Evolutionary conservation across 2,329 filamentous ascomycete genomes (phyloP).

Genomic region (Intubia oerlemansii): DNA sequence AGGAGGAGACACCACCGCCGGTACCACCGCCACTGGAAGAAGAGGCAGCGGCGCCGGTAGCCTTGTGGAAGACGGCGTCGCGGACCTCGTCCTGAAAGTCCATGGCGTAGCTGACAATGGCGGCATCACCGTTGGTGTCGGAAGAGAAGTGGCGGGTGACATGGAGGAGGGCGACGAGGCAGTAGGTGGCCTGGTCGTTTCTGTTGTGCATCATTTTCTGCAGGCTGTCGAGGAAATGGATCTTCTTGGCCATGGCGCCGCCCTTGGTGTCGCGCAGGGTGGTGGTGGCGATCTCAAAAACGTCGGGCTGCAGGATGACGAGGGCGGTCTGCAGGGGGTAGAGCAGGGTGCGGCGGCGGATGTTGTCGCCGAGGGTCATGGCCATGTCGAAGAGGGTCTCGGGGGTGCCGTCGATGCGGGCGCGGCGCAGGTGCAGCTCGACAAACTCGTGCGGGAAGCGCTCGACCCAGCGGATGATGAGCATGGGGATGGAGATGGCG

Average conservation of each 20-base stretch:
- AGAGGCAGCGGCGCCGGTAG: constrained; percentile 18
- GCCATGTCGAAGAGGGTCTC: constrained; percentile 52
- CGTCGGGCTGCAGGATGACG: constrained; percentile 42
- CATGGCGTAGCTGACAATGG: constrained; percentile 41
- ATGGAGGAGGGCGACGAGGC: constrained; percentile 38
- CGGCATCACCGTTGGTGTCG: constrained; percentile 37
- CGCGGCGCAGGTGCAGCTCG: constrained; percentile 35
- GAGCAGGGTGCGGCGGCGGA: constrained; percentile 29
- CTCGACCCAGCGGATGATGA: constrained; percentile 45
- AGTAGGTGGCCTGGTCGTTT: constrained; percentile 46
- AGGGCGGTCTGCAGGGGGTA: constrained; percentile 42
- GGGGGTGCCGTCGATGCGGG: constrained; percentile 39
- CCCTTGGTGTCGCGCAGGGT: constrained; percentile 43
- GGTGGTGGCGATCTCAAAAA: constrained; percentile 49
- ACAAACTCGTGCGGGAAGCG: constrained; percentile 44
- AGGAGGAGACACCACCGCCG: too few species aligned
- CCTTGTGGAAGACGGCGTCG: constrained; percentile 40
- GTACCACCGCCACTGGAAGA: too few species aligned
- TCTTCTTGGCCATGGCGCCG: constrained; percentile 41
- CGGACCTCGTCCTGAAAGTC: constrained; percentile 49
- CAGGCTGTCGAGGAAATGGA: constrained; percentile 40
- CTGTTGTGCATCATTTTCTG: constrained; percentile 40
- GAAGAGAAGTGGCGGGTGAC: constrained; percentile 44
- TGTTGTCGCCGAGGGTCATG: constrained; percentile 36
- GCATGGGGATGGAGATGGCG: constrained; percentile 36